Percentiles rank a stretch among this genome's conserved stretches.
phyloP scores from a whole-genome alignment of 805 yeast genomes.

The Wickerhamiella spandovensis region DNA sequence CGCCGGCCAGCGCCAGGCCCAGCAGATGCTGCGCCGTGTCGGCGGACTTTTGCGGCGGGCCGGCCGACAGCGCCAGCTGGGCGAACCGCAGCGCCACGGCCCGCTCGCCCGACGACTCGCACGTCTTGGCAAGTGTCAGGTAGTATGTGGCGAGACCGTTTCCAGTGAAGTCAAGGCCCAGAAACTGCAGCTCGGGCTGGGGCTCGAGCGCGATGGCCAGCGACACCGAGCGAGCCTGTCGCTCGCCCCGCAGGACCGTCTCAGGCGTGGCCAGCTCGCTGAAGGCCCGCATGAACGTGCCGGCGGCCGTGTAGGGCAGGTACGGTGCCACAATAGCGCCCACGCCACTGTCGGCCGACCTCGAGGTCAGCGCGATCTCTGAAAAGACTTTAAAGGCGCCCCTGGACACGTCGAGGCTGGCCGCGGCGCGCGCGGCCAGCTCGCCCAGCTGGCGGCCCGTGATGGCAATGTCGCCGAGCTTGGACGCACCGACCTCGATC shows the following conservation, averaged over 20 bases:
- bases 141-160: background rate
- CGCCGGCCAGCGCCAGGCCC: slow-evolving; percentile 20
- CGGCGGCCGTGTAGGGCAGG: slow-evolving; percentile 1
- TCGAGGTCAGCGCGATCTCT: background rate
- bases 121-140: background rate
- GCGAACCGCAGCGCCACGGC: background rate
- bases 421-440: slow-evolving; percentile 7
- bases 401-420: background rate
- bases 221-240: background rate
- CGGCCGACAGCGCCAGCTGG: background rate
- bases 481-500: background rate
- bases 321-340: background rate
- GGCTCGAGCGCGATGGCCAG: background rate
- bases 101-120: background rate
- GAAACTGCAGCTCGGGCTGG: slow-evolving; percentile 1
- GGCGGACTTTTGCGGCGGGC: background rate
- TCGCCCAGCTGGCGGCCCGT: slow-evolving; percentile 1
- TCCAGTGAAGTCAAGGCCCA: background rate
- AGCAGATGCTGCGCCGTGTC: slow-evolving; percentile 5
- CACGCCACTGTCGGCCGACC: background rate
- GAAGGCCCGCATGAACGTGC: background rate
- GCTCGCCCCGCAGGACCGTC: slow-evolving; percentile 1
- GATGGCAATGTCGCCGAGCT: background rate
- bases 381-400: background rate
- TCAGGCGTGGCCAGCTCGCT: background rate